Evolutionary conservation across 352 stramenopile species (phyloP), one percentile per base, ranked within the genome.

Genomic region (Phytopythium cucurbitacearum): DNA sequence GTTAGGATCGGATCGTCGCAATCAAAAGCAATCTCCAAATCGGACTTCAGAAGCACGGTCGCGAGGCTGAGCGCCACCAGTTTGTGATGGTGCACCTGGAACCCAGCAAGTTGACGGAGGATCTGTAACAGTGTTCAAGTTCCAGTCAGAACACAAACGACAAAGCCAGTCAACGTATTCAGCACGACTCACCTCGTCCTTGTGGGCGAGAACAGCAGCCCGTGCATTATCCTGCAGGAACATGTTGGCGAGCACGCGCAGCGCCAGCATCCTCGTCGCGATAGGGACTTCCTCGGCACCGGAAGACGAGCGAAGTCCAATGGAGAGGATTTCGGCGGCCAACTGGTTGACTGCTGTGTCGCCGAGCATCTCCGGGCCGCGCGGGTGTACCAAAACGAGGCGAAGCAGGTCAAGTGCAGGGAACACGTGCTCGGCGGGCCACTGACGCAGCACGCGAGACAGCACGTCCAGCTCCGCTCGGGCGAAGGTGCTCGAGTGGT

Each of bases 371-470:
- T 16, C 47, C 3, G 75, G 64, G 0, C 83, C 91, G 59, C 97
- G 80, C 0, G 94, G 92, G 60, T 98, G 95, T 5, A 95, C 65
- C 2, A 97, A 53, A 35, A 93, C 74, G 12, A 98, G 69, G 7
- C 95, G 84, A 34, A 95, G 77, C 57, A 98, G 62, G 71, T 98
- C 95, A 28, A 98, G 69, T 4, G 78, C 85, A 9, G 94, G 91
- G 67, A 98, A 98, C 4, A 80, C 85, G 35, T 89, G 53, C 9
- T 80, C 71, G 0, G 71, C 72, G 5, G 85, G 76, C 85, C 92
- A 97, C 3, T 64, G 56, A 6, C 69, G 53, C 11, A 98, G 47
- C 34, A 91, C 73, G 33, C 70, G 74, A 34, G 59, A 62, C 39
- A 98, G 53, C 2, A 75, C 60, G 15, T 58, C 33, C 8, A 98